Evolutionary conservation across 306 rosid species (phyloP).

Genomic region (Malus sylvestris): DNA sequence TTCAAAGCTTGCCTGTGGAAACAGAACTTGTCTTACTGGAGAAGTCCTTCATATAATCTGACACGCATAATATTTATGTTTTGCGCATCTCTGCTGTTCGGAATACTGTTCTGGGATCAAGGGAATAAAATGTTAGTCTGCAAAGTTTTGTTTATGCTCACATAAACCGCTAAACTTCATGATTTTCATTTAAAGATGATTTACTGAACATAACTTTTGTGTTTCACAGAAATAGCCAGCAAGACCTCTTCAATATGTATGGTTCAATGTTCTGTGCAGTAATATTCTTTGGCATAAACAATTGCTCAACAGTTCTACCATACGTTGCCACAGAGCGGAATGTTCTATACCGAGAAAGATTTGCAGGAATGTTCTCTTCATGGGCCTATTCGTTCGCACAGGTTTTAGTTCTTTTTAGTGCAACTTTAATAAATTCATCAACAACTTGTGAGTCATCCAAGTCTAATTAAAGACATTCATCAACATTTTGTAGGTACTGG

Average conservation of each 20-base stretch:
- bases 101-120: slow-evolving; percentile 51
- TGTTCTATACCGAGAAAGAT: slow-evolving; percentile 54
- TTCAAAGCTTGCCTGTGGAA: slow-evolving; percentile 67
- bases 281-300: slow-evolving; percentile 45
- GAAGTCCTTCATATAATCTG: slow-evolving; percentile 64
- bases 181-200: background rate
- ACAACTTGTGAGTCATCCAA: background rate
- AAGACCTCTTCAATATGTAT: slow-evolving; percentile 43
- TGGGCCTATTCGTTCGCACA: slow-evolving; percentile 66
- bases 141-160: background rate
- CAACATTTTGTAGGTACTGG: slow-evolving; percentile 32
- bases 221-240: slow-evolving; percentile 24
- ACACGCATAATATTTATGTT: slow-evolving; percentile 30
- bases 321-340: slow-evolving; percentile 46
- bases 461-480: too few relatives aligned
- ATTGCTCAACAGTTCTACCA: slow-evolving; percentile 49
- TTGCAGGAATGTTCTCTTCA: slow-evolving; percentile 64
- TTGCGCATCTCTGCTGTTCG: slow-evolving; percentile 41
- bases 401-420: slow-evolving; percentile 19
- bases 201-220: background rate
- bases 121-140: slow-evolving; percentile 31
- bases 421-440: background rate
- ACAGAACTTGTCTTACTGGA: slow-evolving; percentile 65
- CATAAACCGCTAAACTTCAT: background rate
- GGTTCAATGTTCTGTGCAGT: slow-evolving; percentile 48